Base-by-base conservation (phyloP, 768 basidiomycete species). In the Lactarius tabidus region DNA sequence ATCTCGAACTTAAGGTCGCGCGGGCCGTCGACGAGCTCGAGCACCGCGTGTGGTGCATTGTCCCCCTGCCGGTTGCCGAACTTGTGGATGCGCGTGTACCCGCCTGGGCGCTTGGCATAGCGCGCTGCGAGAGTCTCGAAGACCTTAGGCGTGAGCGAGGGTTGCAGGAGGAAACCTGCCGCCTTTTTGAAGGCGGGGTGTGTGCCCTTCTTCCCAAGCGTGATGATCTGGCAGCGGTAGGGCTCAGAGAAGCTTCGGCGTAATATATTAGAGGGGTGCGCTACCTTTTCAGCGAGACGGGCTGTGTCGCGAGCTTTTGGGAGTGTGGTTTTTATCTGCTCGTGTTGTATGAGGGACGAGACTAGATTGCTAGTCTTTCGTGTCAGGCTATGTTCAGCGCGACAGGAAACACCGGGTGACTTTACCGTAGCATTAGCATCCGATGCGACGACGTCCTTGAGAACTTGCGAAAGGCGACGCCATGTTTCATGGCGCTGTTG, bases 1-100 rank as follows among this genome's bases (percentile, higher is more conserved):
- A 95, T 85, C 74, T 95, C 93, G 73, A 87, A 90, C 66, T 88
- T 86, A 51, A 98, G 78, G 77, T 99, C 97, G 64, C 84, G 80
- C 18, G 93, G 93, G 71, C 91, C 90, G 79, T 98, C 97, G 35
- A 98, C 95, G n/a, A 99, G 80, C 74, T 96, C 93, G 52, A 99
- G 76, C 67, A 99, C 85, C 4, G 95, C 95, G 71, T 88, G 82
- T 2, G 95, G 93, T 29, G 97, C 97, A 71, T 95, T 92, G 79
- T 99, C 97, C 17, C 95, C 95, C 62, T 78, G 81, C 6, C 96
- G 85, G 74, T 89, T 85, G n/a, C 95, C 96, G 68, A 87, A 91
- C 74, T 89, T 93, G 75, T 93, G 88, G 66, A 98, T 88, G 28
- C 97, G 88, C 6, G 96, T 98, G 79, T 98, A 99, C 10, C 97